A percentile compares a stretch with the other conserved stretches of the same genome.
phyloP scores from a whole-genome alignment of 441 rosid species.

The Brassica hybrid region DNA sequence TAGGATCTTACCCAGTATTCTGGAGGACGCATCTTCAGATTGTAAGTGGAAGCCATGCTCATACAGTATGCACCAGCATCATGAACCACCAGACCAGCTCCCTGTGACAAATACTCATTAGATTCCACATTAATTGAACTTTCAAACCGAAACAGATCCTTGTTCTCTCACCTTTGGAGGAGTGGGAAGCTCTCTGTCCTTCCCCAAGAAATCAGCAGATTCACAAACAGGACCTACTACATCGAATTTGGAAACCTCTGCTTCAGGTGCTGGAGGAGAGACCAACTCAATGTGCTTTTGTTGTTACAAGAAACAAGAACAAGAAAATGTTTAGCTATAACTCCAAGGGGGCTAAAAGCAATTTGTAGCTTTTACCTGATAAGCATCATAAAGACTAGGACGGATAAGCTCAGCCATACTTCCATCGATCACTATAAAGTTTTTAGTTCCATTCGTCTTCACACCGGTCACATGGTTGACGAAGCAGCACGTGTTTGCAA shows the following conservation, averaged over 20 bases:
- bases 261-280: constrained; percentile 69
- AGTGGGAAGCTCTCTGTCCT: constrained; percentile 90
- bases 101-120: constrained; percentile 53
- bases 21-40: constrained; percentile 99
- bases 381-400: constrained; percentile 97
- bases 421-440: no score
- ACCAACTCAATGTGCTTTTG: constrained; percentile 90
- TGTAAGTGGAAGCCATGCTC: constrained; percentile 99
- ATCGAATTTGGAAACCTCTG: constrained; percentile 76
- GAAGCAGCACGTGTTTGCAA: constrained; percentile 94
- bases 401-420: constrained; percentile 99
- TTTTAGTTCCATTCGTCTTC: constrained; percentile 94
- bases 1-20: constrained; percentile 87
- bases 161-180: constrained; percentile 65
- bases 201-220: constrained; percentile 98
- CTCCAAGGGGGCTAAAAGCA: background rate
- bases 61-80: constrained; percentile 99
- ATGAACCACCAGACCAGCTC: constrained; percentile 92
- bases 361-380: constrained; percentile 63
- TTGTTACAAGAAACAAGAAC: constrained; percentile 5
- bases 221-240: constrained; percentile 99
- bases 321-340: constrained; percentile 12
- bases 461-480: constrained; percentile 93
- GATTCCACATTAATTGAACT: background rate
- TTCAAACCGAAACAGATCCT: background rate